These are phyloP conservation scores for Ochetophila trinervis DNA, from an alignment of 306 rosid genomes.

Conservation along the genomic window DNA sequence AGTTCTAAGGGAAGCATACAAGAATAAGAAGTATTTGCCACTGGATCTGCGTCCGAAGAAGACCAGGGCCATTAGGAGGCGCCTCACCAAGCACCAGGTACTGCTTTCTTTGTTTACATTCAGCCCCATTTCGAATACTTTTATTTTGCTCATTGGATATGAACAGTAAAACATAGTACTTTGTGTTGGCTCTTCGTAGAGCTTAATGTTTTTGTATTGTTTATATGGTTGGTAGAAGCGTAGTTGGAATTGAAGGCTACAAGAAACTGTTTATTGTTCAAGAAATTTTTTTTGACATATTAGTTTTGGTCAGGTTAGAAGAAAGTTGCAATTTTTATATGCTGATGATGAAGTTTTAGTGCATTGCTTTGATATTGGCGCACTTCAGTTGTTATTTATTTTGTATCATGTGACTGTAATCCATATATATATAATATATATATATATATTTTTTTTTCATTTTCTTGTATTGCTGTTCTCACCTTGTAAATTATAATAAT, in stretches of 20 bases:
- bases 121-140: background rate
- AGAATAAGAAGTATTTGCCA: conserved; percentile 55
- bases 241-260: background rate
- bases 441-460: no score
- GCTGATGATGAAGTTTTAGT: background rate
- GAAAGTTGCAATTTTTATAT: background rate
- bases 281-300: background rate
- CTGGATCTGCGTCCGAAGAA: conserved; percentile 69
- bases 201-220: background rate
- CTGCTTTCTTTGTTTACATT: background rate
- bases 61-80: conserved; percentile 62
- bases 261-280: background rate
- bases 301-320: background rate
- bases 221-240: background rate
- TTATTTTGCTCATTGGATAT: background rate
- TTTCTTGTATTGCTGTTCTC: no score
- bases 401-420: no score
- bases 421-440: no score
- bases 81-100: conserved; percentile 74
- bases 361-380: background rate
- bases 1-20: conserved; percentile 61
- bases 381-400: no score
- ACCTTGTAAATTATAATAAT: no score
- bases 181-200: no score
- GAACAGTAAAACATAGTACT: background rate